Base-by-base conservation (phyloP, 2,329 filamentous ascomycete genomes). In the Trichoderma oligosporum region DNA sequence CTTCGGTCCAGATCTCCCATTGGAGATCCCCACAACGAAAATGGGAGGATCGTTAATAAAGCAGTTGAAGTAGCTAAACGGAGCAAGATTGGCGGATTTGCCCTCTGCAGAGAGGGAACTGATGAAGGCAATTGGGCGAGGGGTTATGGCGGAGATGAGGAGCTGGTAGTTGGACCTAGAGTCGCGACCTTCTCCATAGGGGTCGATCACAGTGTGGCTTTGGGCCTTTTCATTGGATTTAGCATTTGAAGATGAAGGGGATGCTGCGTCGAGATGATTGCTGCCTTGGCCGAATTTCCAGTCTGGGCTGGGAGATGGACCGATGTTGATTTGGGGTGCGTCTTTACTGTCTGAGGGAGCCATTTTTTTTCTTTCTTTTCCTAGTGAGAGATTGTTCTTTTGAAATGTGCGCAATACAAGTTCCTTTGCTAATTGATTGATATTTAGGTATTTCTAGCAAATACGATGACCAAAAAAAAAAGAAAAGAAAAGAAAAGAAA, bases 11-110 rank as follows among this genome's bases (percentile, higher is more conserved):
- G 70, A 71, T 6, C 78, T 63, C 4, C 72, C 60, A 14, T 72
- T 69, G 4, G 77, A 65, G 67, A 83, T 77, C 41, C 82, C 81
- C 25, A 85, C 75, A 7, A 83, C 81, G 71, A 97, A 95, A 41
- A 95, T 77, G 0, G 92, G 92, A 4, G 92, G 93, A 69, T 97
- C 92, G 70, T 94, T 88, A 71, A 84, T 85, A 63, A 96, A 79
- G 61, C 96, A 73, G 70, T 91, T 87, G 70, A 91, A 91, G 76
- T 94, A 97, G 67, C 83, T 88, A 72, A 94, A 96, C 0, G 91
- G 92, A 0, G 92, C 90, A 2, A 97, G 79, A 73, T 97, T 97
- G 14, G 69, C 78, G 62, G 62, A 77, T 31, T 66, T 72, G 20
- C 88, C 89, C 66, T 91, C 87, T 3, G 72, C 64, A 20, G 77